Base-by-base conservation (phyloP, 2,329 filamentous ascomycete genomes). In the Paecilomyces sp. region DNA sequence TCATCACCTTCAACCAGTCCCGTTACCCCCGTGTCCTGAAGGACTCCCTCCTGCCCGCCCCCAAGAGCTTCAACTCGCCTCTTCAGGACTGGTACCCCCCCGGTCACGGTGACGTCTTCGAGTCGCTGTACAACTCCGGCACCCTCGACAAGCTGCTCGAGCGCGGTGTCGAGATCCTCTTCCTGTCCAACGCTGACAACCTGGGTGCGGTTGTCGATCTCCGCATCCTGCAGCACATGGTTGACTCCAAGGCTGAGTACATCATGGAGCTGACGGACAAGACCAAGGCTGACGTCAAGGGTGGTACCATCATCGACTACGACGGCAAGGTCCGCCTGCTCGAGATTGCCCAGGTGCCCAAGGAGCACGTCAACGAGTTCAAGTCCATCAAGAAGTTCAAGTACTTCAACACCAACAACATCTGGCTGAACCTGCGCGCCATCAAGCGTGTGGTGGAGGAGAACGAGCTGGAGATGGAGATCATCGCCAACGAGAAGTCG, bases 321-420 rank as follows among this genome's bases (percentile, higher is more conserved):
- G 94, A 99, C 77, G 93, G 93, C 72, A 92, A 90, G 60, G 93
- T 95, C 68, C 92, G 94, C 74, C 89, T 99, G 67, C 89, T 99
- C 57, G 94, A 99, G 83, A 97, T 99, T 71, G 94, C 94, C 13
- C 94, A 99, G 84, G 94, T 99, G 36, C 94, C 94, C 80, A 99
- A 97, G 87, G 91, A 99, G 84, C 94, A 99, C 81, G 91, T 94
- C 77, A 97, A 99, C 82, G 94, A 99, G 83, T 99, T 99, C 91
- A 99, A 99, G 88, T 97, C 92, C 55, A 99, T 99, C 85, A 99
- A 99, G 89, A 99, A 99, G 86, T 99, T 99, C 89, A 97, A 96
- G 86, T 99, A 99, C 88, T 99, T 99, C 89, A 99, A 99, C 87
- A 99, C 94, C 80, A 99, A 99, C 90, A 99, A 99, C 86, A 97